Base-by-base conservation (phyloP, 1,139 yeast species). In the Saccharomyces hybrid region DNA sequence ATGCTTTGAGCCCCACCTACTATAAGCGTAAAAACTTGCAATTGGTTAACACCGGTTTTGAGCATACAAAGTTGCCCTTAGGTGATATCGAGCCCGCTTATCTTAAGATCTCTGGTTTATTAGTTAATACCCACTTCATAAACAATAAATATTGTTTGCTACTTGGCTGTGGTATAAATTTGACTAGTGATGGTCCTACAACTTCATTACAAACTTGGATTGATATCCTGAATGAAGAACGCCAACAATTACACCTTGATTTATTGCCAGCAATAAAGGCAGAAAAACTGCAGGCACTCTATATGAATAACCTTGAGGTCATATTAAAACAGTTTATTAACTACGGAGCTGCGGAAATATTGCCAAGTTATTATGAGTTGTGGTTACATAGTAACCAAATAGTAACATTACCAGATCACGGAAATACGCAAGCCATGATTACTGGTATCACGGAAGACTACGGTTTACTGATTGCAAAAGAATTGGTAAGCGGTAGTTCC, bases 151-250 rank as follows among this genome's bases (percentile, higher is more conserved):
- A 83, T 67, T 76, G 85, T 42, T 76, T 86, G 32, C 80, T 85
- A 9, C 80, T 88, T 70, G 99, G 99, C 1, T 82, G 88, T 9
- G 99, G 99, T 14, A 76, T 90, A 54, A 95, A 93, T 64, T 84
- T 91, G 1, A 81, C 82, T 52, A 90, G 89, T 68, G 79, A 81
- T n/a, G 91, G 95, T 0, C 99, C 99, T 8, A 88, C 98, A 0
- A 88, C 96, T 0, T 90, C 98, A 0, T 73, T 93, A 53, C 90
- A 91, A 64, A 67, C 81, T 14, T 84, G 90, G 49, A 76, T 93
- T 46, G 77, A 75, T 3, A 75, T 78, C 52, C 70, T 86, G 63
- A 90, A 89, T 64, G 73, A 68, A 16, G 69, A 78, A 46, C 73
- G 90, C 53, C 68, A 61, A 2, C 65, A 62, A 1, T 61, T 69